These are phyloP conservation scores for Cupressus sempervirens DNA, from an alignment of 75 land plant species.

Conservation along the genomic window DNA sequence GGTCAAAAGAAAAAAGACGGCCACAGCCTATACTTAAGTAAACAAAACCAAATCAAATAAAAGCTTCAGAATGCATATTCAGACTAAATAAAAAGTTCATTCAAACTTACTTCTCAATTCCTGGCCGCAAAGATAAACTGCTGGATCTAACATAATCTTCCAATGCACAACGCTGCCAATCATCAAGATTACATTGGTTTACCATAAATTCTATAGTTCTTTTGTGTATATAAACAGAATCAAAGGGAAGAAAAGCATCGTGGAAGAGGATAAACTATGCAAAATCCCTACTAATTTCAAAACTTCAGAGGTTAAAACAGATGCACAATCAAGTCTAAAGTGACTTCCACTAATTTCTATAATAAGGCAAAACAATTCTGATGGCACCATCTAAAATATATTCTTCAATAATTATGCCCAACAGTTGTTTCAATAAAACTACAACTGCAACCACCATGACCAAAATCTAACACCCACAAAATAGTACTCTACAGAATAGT, in stretches of 20 bases:
- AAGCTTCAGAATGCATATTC: not conserved
- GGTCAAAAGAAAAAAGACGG: not conserved
- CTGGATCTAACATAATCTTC: slow-evolving; percentile 43
- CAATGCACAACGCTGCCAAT: slow-evolving; percentile 48
- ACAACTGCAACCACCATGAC: not conserved
- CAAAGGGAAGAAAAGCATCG: not conserved
- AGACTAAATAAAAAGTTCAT: not conserved
- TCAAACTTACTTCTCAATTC: slow-evolving; percentile 54
- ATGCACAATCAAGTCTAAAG: not conserved
- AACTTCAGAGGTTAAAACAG: not conserved
- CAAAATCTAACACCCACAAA: not conserved
- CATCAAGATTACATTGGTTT: not conserved
- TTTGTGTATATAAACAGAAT: not conserved
- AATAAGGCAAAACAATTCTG: not conserved
- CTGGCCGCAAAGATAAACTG: slow-evolving; percentile 59
- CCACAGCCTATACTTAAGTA: no score
- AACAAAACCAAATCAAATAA: not conserved
- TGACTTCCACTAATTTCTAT: not conserved
- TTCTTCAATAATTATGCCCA: not conserved
- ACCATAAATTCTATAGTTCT: not conserved
- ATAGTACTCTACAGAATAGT: not conserved
- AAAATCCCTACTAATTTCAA: not conserved
- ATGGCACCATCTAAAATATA: not conserved
- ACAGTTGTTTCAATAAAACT: not conserved
- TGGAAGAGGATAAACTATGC: not conserved